phyloP scores from a whole-genome alignment of 164 flowering plant species.

The Malania oleifera region DNA sequence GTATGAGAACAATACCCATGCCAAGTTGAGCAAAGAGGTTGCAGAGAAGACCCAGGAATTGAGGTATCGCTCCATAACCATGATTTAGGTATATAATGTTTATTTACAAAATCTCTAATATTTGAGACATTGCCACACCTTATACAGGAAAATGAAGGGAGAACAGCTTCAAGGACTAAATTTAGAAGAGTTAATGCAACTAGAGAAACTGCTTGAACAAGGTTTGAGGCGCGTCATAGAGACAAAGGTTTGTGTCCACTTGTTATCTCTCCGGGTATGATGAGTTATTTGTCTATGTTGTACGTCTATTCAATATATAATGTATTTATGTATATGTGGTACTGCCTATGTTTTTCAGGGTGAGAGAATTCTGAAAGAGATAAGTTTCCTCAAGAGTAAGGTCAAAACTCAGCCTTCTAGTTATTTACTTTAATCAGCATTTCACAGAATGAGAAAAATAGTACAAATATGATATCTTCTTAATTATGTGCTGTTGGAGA shows the following conservation, averaged over 20 bases:
- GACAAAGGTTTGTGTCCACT: constrained; percentile 24
- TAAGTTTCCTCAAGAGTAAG: constrained; percentile 22
- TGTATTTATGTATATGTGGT: not conserved
- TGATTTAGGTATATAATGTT: too few species aligned
- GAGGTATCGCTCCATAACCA: constrained; percentile 11
- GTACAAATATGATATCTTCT: too few species aligned
- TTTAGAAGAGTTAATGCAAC: constrained; percentile 22
- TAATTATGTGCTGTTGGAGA: too few species aligned
- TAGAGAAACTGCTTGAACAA: constrained; percentile 25
- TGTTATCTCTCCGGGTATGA: too few species aligned
- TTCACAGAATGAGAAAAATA: too few species aligned
- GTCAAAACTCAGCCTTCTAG: too few species aligned
- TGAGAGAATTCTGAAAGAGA: constrained; percentile 19
- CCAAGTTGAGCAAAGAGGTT: constrained; percentile 13
- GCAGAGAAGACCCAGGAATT: constrained; percentile 22
- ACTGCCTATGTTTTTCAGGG: too few species aligned
- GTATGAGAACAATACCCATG: constrained; percentile 10
- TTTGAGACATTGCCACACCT: too few species aligned
- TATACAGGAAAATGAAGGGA: constrained; percentile 30
- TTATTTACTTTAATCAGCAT: too few species aligned
- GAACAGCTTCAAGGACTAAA: constrained; percentile 29
- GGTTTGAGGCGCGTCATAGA: constrained; percentile 21
- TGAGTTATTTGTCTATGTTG: not conserved
- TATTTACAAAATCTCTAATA: too few species aligned
- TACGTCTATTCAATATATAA: not conserved